Conservation (phyloP, 352 stramenopile genomes). For the Pelagophyceae sp. region DNA sequence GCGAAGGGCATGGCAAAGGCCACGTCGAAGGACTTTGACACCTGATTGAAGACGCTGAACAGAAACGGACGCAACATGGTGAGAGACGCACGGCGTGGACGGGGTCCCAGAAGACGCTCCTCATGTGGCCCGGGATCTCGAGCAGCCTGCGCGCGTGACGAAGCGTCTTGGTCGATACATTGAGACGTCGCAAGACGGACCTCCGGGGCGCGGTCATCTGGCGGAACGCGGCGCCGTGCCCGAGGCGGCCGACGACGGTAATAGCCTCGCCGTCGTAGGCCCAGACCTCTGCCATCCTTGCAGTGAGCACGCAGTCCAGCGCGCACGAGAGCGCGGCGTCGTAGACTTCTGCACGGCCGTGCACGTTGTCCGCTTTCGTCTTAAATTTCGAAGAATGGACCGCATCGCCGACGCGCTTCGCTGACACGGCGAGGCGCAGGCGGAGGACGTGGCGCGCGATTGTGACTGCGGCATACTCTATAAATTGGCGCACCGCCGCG, state of each 20-base stretch:
- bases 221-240: neutral
- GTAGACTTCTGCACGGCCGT: neutral
- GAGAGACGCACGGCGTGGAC: too few relatives aligned
- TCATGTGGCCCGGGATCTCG: neutral
- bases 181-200: too few relatives aligned
- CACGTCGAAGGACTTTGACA: neutral
- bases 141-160: neutral
- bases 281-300: neutral
- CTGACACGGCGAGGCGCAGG: neutral
- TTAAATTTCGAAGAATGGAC: too few relatives aligned
- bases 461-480: neutral
- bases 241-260: neutral
- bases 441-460: neutral
- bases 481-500: neutral
- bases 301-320: neutral
- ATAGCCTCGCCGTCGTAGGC: neutral
- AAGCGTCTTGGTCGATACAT: neutral
- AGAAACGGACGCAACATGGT: too few relatives aligned
- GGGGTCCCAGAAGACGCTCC: neutral
- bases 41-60: too few relatives aligned
- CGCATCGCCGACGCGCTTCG: neutral
- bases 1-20: neutral
- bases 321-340: neutral
- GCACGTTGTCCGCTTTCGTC: too few relatives aligned
- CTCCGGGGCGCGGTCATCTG: neutral